Evolutionary conservation across 495 filamentous ascomycete genomes (phyloP).

Genomic region (Parathielavia appendiculata): DNA sequence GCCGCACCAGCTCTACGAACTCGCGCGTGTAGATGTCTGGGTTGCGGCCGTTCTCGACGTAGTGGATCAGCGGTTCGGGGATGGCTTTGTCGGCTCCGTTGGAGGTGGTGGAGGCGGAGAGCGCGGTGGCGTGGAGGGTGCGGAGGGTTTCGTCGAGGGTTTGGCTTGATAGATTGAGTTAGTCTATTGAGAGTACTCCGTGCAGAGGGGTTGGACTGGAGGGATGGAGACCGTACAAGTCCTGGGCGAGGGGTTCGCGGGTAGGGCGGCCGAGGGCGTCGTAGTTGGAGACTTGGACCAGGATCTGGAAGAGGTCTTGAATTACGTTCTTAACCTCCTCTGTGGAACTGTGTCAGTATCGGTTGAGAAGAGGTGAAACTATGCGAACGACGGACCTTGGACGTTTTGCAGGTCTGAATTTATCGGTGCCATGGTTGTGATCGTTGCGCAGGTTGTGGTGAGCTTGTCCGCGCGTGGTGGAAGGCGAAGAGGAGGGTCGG

Average conservation of each 20-base stretch:
- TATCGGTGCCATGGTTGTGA: conserved; percentile 44
- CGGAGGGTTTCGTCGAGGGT: conserved; percentile 28
- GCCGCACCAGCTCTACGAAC: conserved; percentile 86
- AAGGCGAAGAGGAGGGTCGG: not conserved
- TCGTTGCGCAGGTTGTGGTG: conserved; percentile 3
- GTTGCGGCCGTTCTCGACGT: conserved; percentile 90
- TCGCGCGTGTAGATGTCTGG: conserved; percentile 98
- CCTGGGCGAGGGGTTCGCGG: conserved; percentile 40
- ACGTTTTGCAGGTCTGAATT: conserved; percentile 40
- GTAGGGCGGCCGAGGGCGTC: conserved; percentile 59
- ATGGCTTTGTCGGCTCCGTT: conserved; percentile 37
- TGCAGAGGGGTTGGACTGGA: not conserved
- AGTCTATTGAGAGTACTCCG: not conserved
- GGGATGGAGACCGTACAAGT: conserved; percentile 28
- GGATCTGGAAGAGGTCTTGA: conserved; percentile 80
- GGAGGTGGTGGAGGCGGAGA: conserved; percentile 54
- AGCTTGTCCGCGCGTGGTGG: not conserved
- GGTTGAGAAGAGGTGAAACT: not conserved
- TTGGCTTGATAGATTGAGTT: conserved; percentile 7
- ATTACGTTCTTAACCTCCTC: conserved; percentile 67
- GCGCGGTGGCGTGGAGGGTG: conserved; percentile 44
- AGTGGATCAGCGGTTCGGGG: conserved; percentile 85
- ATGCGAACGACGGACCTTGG: conserved; percentile 38
- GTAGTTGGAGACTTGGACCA: conserved; percentile 65
- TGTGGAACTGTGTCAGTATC: not conserved